These are phyloP conservation scores for Dictyostelium brefeldianum DNA, from an alignment of 78 protist species.

Conservation along the genomic window DNA sequence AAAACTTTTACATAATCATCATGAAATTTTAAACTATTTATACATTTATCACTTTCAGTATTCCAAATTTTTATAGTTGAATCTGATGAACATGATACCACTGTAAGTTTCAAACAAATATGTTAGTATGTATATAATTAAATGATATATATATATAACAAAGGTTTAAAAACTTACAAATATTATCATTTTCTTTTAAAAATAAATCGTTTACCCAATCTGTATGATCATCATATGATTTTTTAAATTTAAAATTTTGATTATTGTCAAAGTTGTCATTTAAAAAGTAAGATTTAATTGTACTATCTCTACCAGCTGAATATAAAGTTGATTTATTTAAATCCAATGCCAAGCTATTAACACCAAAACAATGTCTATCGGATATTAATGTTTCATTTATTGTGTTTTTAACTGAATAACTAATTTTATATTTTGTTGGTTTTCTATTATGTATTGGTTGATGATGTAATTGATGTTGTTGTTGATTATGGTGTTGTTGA, in stretches of 20 bases:
- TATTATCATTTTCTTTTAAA: neutral
- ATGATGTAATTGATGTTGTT: slow-evolving; percentile 4
- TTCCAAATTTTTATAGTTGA: slow-evolving; percentile 62
- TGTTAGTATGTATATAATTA: neutral
- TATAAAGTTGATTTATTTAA: slow-evolving; percentile 2
- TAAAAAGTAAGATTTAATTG: slow-evolving; percentile 31
- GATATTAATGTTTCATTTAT: neutral
- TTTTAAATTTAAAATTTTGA: neutral
- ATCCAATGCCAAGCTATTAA: slow-evolving; percentile 33
- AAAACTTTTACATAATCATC: slow-evolving; percentile 78
- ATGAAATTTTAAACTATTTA: slow-evolving; percentile 33
- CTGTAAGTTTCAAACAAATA: neutral
- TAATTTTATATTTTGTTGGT: slow-evolving; percentile 32
- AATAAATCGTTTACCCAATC: slow-evolving; percentile 81
- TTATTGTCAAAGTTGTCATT: neutral
- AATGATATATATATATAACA: neutral
- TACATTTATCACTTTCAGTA: slow-evolving; percentile 17
- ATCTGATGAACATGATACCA: slow-evolving; percentile 79
- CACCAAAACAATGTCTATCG: slow-evolving; percentile 76
- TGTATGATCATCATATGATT: slow-evolving; percentile 50
- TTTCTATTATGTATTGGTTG: neutral
- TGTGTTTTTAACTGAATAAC: slow-evolving; percentile 33
- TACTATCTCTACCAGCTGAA: slow-evolving; percentile 66
- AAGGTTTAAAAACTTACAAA: slow-evolving; percentile 70
- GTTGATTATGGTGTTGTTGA: neutral